Percentiles rank a stretch among this genome's conserved stretches.
Evolutionary conservation across 352 stramenopile species (phyloP).

Genomic region (Globisporangium yorkense): DNA sequence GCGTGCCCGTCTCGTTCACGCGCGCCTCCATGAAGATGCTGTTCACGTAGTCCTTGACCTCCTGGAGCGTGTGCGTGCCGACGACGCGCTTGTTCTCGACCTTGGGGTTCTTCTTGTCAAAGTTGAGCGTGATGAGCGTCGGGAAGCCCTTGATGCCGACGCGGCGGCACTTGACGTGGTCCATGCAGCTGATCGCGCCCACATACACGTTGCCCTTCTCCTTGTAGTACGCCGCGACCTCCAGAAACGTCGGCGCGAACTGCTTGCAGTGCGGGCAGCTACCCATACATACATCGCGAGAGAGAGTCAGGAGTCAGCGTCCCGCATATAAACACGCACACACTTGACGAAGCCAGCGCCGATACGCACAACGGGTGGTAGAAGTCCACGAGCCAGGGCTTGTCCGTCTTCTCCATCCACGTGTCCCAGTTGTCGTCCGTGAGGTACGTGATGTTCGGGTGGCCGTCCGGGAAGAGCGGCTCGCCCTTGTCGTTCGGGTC

Average conservation of each 20-base stretch:
- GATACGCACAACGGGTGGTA: slow-evolving; percentile 78
- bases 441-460: slow-evolving; percentile 84
- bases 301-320: background rate
- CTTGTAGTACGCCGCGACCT: slow-evolving; percentile 74
- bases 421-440: slow-evolving; percentile 81
- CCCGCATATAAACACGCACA: slow-evolving; percentile 8
- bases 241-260: slow-evolving; percentile 59
- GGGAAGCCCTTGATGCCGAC: slow-evolving; percentile 79
- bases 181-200: slow-evolving; percentile 79
- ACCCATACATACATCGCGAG: slow-evolving; percentile 9
- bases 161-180: slow-evolving; percentile 78
- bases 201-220: slow-evolving; percentile 58
- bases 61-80: slow-evolving; percentile 70
- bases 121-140: slow-evolving; percentile 73
- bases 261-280: slow-evolving; percentile 76
- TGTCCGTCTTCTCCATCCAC: slow-evolving; percentile 64
- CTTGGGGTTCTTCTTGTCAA: slow-evolving; percentile 61
- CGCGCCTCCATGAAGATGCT: slow-evolving; percentile 49
- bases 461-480: slow-evolving; percentile 69
- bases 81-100: slow-evolving; percentile 70
- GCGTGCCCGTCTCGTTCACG: slow-evolving; percentile 65
- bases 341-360: background rate
- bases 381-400: slow-evolving; percentile 82
- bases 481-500: slow-evolving; percentile 72
- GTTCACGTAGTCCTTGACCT: slow-evolving; percentile 71